phyloP scores from a whole-genome alignment of 2,329 filamentous ascomycete genomes.

The Diplodia mutila region DNA sequence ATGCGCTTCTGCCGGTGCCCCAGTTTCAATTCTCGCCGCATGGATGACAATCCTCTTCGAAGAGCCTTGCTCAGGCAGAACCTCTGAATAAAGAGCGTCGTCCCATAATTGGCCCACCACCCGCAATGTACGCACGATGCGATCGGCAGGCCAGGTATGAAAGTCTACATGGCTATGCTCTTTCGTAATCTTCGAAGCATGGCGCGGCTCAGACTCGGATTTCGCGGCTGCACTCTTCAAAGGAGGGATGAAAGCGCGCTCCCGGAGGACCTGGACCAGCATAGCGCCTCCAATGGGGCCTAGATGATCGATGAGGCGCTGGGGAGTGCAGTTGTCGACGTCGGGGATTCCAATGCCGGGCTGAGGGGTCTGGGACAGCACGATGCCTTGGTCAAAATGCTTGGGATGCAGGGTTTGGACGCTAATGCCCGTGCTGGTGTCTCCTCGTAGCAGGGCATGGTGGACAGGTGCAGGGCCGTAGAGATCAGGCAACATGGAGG shows the following conservation, averaged over 20 bases:
- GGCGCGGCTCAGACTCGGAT: conserved; percentile 36
- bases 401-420: conserved; percentile 82
- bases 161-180: conserved; percentile 67
- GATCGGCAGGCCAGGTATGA: conserved; percentile 54
- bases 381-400: conserved; percentile 76
- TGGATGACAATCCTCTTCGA: conserved; percentile 9
- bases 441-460: conserved; percentile 71
- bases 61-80: background rate
- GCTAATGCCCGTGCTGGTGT: conserved; percentile 70
- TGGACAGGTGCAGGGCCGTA: conserved; percentile 86
- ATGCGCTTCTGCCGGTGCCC: background rate
- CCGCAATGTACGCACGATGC: conserved; percentile 58
- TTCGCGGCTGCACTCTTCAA: conserved; percentile 44
- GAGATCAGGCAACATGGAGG: conserved; percentile 84
- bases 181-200: conserved; percentile 75
- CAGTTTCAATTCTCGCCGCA: background rate
- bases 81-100: conserved; percentile 27
- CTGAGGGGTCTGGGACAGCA: conserved; percentile 67
- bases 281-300: conserved; percentile 70
- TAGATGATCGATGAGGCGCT: conserved; percentile 58
- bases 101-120: conserved; percentile 72
- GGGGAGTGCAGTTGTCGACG: conserved; percentile 51
- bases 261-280: conserved; percentile 67
- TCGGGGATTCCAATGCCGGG: conserved; percentile 60
- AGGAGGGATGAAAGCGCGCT: conserved; percentile 68